Conservation (phyloP, 2,329 filamentous ascomycete genomes). For the Penicillium frequentans region DNA sequence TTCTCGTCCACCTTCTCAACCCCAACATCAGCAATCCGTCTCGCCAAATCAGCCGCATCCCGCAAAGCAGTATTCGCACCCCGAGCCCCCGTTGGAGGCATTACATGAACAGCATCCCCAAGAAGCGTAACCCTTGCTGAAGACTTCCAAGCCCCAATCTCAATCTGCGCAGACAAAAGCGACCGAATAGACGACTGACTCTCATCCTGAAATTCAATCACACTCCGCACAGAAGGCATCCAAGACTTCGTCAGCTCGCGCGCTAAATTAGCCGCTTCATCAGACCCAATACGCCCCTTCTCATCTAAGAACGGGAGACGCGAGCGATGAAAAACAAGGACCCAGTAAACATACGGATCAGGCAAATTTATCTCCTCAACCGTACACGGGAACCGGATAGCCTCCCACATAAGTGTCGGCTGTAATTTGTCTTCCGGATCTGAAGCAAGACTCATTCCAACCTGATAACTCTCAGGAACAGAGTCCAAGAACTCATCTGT, state of each 20-base stretch:
- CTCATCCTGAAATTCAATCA: slow-evolving; percentile 30
- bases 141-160: slow-evolving; percentile 27
- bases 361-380: slow-evolving; percentile 15
- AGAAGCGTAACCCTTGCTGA: slow-evolving; percentile 41
- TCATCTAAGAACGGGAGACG: slow-evolving; percentile 7
- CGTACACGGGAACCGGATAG: slow-evolving; percentile 18
- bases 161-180: slow-evolving; percentile 32
- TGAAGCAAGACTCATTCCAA: slow-evolving; percentile 16
- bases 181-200: slow-evolving; percentile 33
- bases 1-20: neutral
- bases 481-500: slow-evolving; percentile 9
- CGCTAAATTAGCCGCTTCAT: slow-evolving; percentile 15
- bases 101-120: slow-evolving; percentile 48
- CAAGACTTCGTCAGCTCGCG: slow-evolving; percentile 26
- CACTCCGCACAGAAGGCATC: slow-evolving; percentile 21
- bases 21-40: slow-evolving; percentile 9
- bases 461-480: slow-evolving; percentile 7
- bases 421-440: slow-evolving; percentile 10
- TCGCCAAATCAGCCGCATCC: slow-evolving; percentile 33
- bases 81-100: slow-evolving; percentile 49
- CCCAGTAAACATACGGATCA: slow-evolving; percentile 28
- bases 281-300: slow-evolving; percentile 7
- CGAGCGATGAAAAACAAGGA: slow-evolving; percentile 10
- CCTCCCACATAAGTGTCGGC: slow-evolving; percentile 18
- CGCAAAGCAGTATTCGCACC: slow-evolving; percentile 48